These are phyloP conservation scores for Micractinium conductrix DNA, from an alignment of 139 green algal species.

Conservation along the genomic window DNA sequence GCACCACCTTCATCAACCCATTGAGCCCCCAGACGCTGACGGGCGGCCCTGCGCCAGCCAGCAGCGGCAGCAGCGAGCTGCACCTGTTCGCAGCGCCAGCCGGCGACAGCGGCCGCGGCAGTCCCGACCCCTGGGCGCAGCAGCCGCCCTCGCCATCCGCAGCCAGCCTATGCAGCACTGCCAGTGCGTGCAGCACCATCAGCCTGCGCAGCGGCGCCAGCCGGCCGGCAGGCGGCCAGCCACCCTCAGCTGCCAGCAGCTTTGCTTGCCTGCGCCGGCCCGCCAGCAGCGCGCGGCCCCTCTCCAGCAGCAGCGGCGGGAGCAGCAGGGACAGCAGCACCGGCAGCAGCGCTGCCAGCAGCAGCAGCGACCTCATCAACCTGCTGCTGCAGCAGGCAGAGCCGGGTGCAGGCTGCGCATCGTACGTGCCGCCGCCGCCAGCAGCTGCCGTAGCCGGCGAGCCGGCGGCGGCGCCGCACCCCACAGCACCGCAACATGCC, in stretches of 20 bases:
- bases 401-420: background rate
- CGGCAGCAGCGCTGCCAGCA: too few species aligned
- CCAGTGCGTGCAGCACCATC: background rate
- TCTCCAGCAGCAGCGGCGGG: background rate
- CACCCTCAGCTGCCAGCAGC: background rate
- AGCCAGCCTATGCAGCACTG: background rate
- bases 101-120: background rate
- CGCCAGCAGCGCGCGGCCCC: background rate
- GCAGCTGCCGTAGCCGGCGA: background rate
- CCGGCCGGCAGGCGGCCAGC: background rate
- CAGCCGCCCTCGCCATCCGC: background rate
- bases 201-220: background rate
- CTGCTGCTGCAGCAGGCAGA: constrained; percentile 20
- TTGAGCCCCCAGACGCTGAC: background rate
- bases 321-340: background rate
- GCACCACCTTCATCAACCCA: background rate
- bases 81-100: background rate
- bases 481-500: background rate
- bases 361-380: background rate
- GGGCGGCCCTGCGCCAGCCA: background rate
- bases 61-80: background rate
- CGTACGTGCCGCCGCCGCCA: background rate
- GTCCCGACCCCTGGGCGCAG: background rate
- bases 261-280: constrained; percentile 13
- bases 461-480: background rate